Evolutionary conservation across 1,284 basidiomycete species (phyloP), one percentile per base, ranked within the genome.

Genomic region (Fomes fomentarius): DNA sequence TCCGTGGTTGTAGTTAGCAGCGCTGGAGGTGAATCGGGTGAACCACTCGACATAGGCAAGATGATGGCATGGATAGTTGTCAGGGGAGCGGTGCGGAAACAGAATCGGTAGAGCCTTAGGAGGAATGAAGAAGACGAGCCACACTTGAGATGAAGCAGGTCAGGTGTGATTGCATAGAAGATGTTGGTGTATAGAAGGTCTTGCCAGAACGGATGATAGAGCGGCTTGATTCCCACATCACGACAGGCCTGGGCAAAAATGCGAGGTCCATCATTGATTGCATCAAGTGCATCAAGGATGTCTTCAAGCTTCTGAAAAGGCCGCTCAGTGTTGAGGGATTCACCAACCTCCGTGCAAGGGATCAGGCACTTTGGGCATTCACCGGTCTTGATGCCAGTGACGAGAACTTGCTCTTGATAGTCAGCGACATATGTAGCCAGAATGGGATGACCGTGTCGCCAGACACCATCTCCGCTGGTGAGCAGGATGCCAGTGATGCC

Each of bases 101-200:
- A 58, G 28, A 7, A n/a, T 26, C 3, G 6, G 42, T 7, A 10
- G 25, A 26, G 24, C 44, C 24, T 19, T 17, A 7, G 24, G 47
- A 30, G 31, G 61, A 30, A 44, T 54, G 4, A 15, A 37, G 39
- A 65, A 65, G 7, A 63, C 47, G 0, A n/a, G n/a, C n/a, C n/a
- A n/a, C n/a, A n/a, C n/a, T n/a, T n/a, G n/a, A n/a, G 68, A 51
- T 72, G 70, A 17, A 70, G 56, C 31, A 70, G 45, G 50, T 72
- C 69, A 1, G 70, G 68, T 1, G 67, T 68, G 39, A 71, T 53
- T 24, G 50, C 57, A 1, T 14, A 14, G 52, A 63, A 67, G 28
- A 71, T 68, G 47, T 71, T 50, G 34, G 39, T 30, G 30, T 62
- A 61, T 1, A 66, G 69, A 2, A 71, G 56, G 22, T 64, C 55